These are phyloP conservation scores for Penicillium macrosclerotiorum DNA, from an alignment of 495 filamentous ascomycete genomes.

Conservation along the genomic window DNA sequence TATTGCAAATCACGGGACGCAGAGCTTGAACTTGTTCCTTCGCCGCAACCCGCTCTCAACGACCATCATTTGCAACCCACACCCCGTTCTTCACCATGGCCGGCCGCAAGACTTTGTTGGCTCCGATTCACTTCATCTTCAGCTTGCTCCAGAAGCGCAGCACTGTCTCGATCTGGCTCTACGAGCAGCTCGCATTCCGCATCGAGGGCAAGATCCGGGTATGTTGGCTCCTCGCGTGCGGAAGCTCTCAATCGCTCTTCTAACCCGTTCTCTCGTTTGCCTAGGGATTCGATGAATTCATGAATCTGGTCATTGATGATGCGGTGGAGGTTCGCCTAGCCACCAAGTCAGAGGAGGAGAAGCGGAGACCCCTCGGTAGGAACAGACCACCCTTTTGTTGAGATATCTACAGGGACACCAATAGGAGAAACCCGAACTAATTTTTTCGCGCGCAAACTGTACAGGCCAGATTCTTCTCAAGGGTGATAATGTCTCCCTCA, in stretches of 20 bases:
- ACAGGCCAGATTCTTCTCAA: conserved; percentile 94
- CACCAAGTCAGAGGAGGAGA: conserved; percentile 79
- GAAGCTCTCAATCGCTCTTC: no score
- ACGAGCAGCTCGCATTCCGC: conserved; percentile 88
- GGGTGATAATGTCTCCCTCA: conserved; percentile 95
- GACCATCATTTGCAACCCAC: conserved; percentile 3
- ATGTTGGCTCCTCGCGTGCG: background rate
- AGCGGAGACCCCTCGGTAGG: conserved; percentile 76
- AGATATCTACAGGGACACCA: conserved; percentile 12
- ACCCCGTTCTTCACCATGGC: conserved; percentile 58
- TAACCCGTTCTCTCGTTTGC: no score
- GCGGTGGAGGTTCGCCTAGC: conserved; percentile 87
- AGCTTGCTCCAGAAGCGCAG: conserved; percentile 86
- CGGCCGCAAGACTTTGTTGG: conserved; percentile 85
- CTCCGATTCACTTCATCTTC: conserved; percentile 99
- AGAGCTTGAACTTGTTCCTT: conserved; percentile 16
- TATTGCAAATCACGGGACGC: conserved; percentile 28
- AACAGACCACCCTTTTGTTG: no score
- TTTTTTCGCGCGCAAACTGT: background rate
- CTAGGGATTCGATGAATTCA: conserved; percentile 97
- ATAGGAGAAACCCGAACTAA: background rate
- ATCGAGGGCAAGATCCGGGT: conserved; percentile 96
- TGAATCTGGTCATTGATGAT: conserved; percentile 97
- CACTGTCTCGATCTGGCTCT: conserved; percentile 91
- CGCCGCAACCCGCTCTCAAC: conserved; percentile 3